Evolutionary conservation across 441 rosid genomes (phyloP), one percentile per base, ranked within the genome.

Genomic region (Eugenia klotzschiana): DNA sequence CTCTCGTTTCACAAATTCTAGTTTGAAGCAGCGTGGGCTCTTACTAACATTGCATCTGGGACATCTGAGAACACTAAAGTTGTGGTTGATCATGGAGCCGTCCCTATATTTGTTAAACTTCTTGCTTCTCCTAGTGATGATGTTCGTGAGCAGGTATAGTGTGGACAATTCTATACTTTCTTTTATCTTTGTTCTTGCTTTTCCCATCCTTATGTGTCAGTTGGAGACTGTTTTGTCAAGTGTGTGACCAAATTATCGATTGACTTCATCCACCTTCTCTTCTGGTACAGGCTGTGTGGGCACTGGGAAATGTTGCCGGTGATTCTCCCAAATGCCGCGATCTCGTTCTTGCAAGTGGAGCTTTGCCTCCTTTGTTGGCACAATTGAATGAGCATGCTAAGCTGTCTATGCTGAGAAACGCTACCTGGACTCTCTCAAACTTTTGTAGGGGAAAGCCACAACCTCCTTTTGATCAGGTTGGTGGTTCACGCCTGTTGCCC

Each of bases 381-480:
- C 98, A 93, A 85, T 83, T 96, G 83, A 96, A 91, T 86, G 98
- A 94, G 86, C 92, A 91, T 87, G 93, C 96, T 46, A 93, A 94
- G 85, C 91, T 94, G 69, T 94, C 99, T 2, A 96, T 96, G 98
- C 93, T 94, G 60, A 92, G 96, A 85, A 96, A 94, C 92, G 98
- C 97, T 83, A 94, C 99, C 41, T 96, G 99, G 99, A 96, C 98
- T 6, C 93, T 96, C n/a, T 94, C 98, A 26, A 94, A 93, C 87
- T 96, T 95, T 77, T 95, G 98, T 43, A 86, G 98, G 57, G 98
- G 98, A 86, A 95, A 95, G 88, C 98, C 98, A 81, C 98, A 91
- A 74, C 97, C 98, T 82, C 83, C 87, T n/a, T 95, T 95, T 88
- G 97, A 95, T 73, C 93, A 91, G 96, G 98, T 94, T 82, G 81